Conservation (phyloP, 345 rosid genomes). For the Eucalyptus melliodora region DNA sequence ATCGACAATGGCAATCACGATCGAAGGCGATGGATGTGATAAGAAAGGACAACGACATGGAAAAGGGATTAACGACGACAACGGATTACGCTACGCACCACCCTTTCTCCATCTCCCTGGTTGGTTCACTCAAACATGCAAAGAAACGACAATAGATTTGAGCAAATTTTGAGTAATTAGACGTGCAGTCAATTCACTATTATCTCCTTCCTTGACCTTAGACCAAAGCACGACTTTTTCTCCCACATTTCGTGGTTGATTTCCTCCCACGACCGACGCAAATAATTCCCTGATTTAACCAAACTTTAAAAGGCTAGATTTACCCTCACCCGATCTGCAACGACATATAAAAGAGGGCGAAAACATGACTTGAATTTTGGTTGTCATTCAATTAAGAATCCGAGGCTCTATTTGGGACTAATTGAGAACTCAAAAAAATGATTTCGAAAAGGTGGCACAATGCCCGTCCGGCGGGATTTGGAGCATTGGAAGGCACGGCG, state of each 20-base stretch:
- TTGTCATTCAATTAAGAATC: neutral
- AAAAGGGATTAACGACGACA: neutral
- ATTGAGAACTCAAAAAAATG: neutral
- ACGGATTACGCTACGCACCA: neutral
- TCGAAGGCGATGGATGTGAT: neutral
- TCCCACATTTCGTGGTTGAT: neutral
- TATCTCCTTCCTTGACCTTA: neutral
- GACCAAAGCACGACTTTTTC: neutral
- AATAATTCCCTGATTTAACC: neutral
- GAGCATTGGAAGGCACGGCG: too few relatives aligned
- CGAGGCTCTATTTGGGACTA: neutral
- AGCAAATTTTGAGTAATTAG: neutral
- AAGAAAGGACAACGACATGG: neutral
- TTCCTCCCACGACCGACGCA: neutral
- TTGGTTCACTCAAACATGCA: neutral
- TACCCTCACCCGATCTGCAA: neutral
- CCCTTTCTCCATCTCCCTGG: neutral
- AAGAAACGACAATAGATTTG: neutral
- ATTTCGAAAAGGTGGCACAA: neutral
- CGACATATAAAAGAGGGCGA: neutral
- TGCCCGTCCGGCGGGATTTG: neutral
- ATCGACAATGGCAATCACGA: neutral
- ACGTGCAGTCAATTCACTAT: neutral
- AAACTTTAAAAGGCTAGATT: neutral
- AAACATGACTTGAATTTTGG: neutral